Evolutionary conservation across 768 basidiomycete genomes (phyloP), one percentile per base, ranked within the genome.

Genomic region (Hygrocybe coccinea): DNA sequence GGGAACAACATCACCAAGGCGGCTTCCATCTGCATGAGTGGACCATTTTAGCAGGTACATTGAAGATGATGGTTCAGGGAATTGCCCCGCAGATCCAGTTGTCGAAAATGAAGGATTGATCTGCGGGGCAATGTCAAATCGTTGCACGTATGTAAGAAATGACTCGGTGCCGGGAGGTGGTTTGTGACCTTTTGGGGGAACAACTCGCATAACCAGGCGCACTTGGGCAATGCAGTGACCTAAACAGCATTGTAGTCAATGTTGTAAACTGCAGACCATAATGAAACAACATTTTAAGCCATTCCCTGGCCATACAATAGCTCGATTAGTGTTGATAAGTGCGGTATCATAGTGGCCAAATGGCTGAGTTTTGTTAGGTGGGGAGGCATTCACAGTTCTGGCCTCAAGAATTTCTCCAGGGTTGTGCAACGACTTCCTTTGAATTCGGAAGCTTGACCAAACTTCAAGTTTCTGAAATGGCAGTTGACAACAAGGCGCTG

Each of bases 381-480:
- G 70, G 1, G 14, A 52, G 3, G 60, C 65, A 34, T 66, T 62
- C 14, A 72, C 36, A 0, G 60, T 66, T 39, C 61, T 52, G 19
- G 61, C 49, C 11, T 63, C 60, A 11, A 65, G 36, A 11, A 62
- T 53, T 4, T 52, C 45, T 35, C 65, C 46, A 2, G 63, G 58
- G 24, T 60, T 36, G 33, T 69, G 63, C 39, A 62, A 68, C 1
- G 62, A 52, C 41, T 34, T 65, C 10, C 58, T 48, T 47, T 73
- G 71, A 35, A 69, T 48, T 1, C 56, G 55, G 19, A 66, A 46
- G 15, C 56, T 58, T 7, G 55, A 60, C 71, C 70, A 72, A 10
- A 70, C 56, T 39, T 68, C 56, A 21, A 71, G 48, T 37, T 62
- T 48, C 6, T 55, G 34, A 49, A 66, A 62, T 14, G 69, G 63